Evolutionary conservation across 2,329 filamentous ascomycete genomes (phyloP).

Genomic region (Fusarium musae): DNA sequence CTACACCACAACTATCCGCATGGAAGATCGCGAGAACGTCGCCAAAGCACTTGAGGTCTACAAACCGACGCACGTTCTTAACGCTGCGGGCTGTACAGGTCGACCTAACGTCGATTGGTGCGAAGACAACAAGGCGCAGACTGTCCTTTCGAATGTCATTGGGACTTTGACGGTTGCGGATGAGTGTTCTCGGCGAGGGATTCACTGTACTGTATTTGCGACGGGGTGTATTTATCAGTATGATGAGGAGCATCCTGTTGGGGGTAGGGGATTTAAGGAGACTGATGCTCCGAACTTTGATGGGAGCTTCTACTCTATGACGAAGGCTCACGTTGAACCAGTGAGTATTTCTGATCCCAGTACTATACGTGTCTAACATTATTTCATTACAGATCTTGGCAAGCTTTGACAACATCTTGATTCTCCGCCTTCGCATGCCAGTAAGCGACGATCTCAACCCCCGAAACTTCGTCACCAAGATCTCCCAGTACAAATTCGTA

Average conservation of each 20-base stretch:
- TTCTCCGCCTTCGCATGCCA: conserved; percentile 75
- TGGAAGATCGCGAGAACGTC: conserved; percentile 69
- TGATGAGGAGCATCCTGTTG: conserved; percentile 66
- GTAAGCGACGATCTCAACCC: conserved; percentile 74
- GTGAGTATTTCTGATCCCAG: conserved; percentile 10
- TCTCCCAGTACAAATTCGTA: conserved; percentile 71
- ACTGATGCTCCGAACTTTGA: conserved; percentile 72
- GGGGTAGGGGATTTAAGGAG: conserved; percentile 69
- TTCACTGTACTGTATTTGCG: conserved; percentile 74
- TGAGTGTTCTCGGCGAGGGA: conserved; percentile 65
- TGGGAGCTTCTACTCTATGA: conserved; percentile 72
- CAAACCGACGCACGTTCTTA: conserved; percentile 74
- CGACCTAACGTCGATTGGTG: conserved; percentile 19
- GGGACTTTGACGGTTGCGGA: conserved; percentile 73
- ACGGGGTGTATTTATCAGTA: conserved; percentile 76
- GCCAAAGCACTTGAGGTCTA: conserved; percentile 65
- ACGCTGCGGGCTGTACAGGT: conserved; percentile 73
- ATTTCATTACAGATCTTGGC: conserved; percentile 62
- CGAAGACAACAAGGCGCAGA: conserved; percentile 75
- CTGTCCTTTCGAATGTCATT: conserved; percentile 74
- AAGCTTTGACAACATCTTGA: conserved; percentile 69
- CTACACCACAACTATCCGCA: conserved; percentile 68
- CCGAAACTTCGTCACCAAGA: conserved; percentile 77
- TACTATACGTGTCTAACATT: background rate
- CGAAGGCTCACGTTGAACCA: conserved; percentile 62